phyloP scores from a whole-genome alignment of 306 rosid genomes.

The Canavalia gladiata region DNA sequence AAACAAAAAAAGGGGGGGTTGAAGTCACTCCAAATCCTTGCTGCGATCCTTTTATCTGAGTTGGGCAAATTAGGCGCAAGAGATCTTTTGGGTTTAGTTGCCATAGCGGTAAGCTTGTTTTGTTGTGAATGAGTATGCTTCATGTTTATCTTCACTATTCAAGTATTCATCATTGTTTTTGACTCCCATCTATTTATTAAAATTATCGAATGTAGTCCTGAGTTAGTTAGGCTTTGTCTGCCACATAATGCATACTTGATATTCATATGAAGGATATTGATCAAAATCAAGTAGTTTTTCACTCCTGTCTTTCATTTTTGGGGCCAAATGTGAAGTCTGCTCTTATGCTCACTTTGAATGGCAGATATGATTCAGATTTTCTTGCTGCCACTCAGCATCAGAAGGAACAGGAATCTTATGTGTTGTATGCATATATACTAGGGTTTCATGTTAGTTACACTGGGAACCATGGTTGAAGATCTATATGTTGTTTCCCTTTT shows the following conservation, averaged over 20 bases:
- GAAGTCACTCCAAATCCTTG: constrained; percentile 83
- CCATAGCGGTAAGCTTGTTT: constrained; percentile 73
- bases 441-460: constrained; percentile 23
- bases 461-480: constrained; percentile 29
- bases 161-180: constrained; percentile 32
- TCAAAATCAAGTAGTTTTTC: constrained; percentile 29
- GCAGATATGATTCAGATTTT: constrained; percentile 33
- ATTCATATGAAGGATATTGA: constrained; percentile 14
- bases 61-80: constrained; percentile 80
- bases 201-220: constrained; percentile 18
- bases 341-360: constrained; percentile 7
- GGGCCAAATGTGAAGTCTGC: constrained; percentile 18
- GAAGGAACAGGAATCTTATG: constrained; percentile 3
- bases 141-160: constrained; percentile 22
- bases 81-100: constrained; percentile 75
- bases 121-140: constrained; percentile 40
- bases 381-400: constrained; percentile 29
- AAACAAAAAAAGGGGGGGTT: constrained; percentile 73
- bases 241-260: not conserved
- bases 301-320: not conserved
- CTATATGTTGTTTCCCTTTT: constrained; percentile 5
- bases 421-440: not conserved
- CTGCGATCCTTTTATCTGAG: constrained; percentile 81
- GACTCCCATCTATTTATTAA: constrained; percentile 22
- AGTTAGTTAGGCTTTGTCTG: constrained; percentile 14